A percentile compares a stretch with the other conserved stretches of the same genome.
phyloP scores from a whole-genome alignment of 2,329 filamentous ascomycete species.

The Thermothelomyces thermophilus region DNA sequence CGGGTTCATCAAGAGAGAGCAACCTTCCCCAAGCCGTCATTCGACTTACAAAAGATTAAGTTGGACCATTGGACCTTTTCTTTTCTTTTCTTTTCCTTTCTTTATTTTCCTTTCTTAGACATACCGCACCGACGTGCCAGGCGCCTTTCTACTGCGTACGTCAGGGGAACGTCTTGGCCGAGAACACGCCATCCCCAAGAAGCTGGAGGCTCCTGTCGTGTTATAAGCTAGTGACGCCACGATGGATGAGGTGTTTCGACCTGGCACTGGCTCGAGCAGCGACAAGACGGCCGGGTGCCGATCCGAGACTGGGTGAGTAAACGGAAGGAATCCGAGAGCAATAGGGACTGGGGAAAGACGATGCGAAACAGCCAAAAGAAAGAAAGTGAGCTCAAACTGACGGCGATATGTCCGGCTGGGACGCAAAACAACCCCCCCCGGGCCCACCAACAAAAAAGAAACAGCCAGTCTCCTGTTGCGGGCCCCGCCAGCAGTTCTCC shows the following conservation, averaged over 20 bases:
- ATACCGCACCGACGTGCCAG: neutral
- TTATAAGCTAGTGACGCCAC: slow-evolving; percentile 4
- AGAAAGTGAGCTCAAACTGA: slow-evolving; percentile 19
- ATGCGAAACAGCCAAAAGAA: neutral
- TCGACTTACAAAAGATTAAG: no score
- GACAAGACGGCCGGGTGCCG: neutral
- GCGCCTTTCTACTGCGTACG: neutral
- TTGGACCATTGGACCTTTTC: no score
- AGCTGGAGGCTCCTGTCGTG: neutral
- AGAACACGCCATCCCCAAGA: neutral
- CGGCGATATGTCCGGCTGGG: neutral
- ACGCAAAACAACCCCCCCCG: no score
- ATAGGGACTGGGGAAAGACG: neutral
- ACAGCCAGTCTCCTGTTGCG: no score
- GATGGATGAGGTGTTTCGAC: neutral
- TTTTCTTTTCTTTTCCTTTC: no score
- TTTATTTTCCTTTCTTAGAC: no score
- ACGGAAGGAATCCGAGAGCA: neutral
- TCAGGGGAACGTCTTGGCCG: neutral
- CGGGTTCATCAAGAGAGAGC: no score
- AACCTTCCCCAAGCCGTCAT: no score
- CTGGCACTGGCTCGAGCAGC: neutral
- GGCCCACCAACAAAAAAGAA: slow-evolving; percentile 12
- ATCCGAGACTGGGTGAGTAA: slow-evolving; percentile 7
- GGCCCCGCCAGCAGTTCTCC: neutral